phyloP scores from a whole-genome alignment of 257 asterid genomes.

The Capsicum chinense region DNA sequence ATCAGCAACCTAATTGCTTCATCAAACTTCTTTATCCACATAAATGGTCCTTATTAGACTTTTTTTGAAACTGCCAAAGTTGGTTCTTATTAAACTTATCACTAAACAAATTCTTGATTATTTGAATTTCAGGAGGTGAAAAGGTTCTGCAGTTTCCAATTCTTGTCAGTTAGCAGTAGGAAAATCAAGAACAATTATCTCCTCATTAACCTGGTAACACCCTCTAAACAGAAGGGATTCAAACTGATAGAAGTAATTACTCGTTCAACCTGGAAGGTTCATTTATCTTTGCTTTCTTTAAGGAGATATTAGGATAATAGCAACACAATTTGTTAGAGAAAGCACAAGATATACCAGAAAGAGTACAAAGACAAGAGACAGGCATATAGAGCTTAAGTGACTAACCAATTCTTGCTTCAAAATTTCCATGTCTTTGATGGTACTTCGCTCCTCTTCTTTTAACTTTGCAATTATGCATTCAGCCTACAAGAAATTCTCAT shows the following conservation, averaged over 20 bases:
- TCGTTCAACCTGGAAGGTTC: neutral
- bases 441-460: slow-evolving; percentile 41
- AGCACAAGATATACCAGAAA: neutral
- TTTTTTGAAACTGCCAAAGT: neutral
- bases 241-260: neutral
- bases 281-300: neutral
- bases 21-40: neutral
- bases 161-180: slow-evolving; percentile 15
- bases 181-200: neutral
- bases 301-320: slow-evolving; percentile 6
- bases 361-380: slow-evolving; percentile 3
- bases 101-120: neutral
- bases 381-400: neutral
- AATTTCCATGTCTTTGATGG: slow-evolving; percentile 41
- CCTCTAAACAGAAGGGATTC: slow-evolving; percentile 8
- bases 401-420: slow-evolving; percentile 51
- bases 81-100: neutral
- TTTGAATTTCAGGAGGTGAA: slow-evolving; percentile 9
- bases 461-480: slow-evolving; percentile 44
- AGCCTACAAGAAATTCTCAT: slow-evolving; percentile 43
- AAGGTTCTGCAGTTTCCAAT: slow-evolving; percentile 3
- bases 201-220: slow-evolving; percentile 11
- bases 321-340: neutral
- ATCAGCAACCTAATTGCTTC: slow-evolving; percentile 1
- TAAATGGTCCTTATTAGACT: neutral